Conservation (phyloP, 2,329 filamentous ascomycete species). For the Colletotrichum cuscutae region DNA sequence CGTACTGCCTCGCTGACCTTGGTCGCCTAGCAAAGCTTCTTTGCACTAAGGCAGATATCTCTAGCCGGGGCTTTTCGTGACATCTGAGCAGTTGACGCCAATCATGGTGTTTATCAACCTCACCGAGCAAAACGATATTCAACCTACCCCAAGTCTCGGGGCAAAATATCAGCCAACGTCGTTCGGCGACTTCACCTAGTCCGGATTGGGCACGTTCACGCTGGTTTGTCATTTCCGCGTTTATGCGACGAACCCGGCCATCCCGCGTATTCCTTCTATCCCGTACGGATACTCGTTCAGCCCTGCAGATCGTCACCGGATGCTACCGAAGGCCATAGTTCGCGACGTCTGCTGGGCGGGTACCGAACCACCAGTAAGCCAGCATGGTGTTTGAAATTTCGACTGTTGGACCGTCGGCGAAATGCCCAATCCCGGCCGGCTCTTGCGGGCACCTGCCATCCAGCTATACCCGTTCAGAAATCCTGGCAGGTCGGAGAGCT, state of each 20-base stretch:
- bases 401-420: not conserved
- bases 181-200: not conserved
- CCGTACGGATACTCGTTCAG: not conserved
- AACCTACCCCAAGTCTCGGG: no score
- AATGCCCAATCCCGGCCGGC: conserved; percentile 9
- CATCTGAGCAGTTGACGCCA: not conserved
- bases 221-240: not conserved
- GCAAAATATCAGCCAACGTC: not conserved
- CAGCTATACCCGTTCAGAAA: not conserved
- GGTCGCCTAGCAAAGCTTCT: not conserved
- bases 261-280: not conserved
- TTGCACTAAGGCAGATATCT: not conserved
- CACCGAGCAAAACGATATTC: not conserved
- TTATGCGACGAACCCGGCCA: not conserved
- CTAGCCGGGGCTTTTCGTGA: not conserved
- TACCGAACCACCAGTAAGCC: not conserved
- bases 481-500: not conserved
- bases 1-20: not conserved
- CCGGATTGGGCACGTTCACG: not conserved
- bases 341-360: not conserved
- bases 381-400: not conserved
- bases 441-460: not conserved
- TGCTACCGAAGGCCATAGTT: not conserved
- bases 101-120: not conserved
- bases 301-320: not conserved